phyloP scores from a whole-genome alignment of 352 stramenopile genomes.

The Globisporangium nodosum region DNA sequence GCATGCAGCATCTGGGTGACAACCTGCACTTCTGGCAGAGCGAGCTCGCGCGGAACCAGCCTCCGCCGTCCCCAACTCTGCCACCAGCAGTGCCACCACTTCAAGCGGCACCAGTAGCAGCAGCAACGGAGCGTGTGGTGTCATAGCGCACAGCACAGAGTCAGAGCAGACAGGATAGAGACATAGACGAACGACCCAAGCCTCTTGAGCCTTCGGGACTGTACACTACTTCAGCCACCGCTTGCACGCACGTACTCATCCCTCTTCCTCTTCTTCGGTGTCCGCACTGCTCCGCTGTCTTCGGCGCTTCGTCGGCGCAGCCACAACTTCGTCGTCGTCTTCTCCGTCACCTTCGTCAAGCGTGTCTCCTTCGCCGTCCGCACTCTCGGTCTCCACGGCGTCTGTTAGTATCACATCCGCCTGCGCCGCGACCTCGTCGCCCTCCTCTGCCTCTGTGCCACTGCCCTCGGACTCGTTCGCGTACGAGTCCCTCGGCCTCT shows the following conservation, averaged over 20 bases:
- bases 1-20: conserved; percentile 55
- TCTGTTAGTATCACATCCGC: conserved; percentile 8
- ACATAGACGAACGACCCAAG: conserved; percentile 1
- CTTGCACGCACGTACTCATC: background rate
- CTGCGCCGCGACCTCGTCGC: conserved; percentile 5
- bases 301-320: conserved; percentile 1
- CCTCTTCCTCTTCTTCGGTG: conserved; percentile 4
- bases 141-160: background rate
- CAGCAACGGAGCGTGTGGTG: conserved; percentile 7
- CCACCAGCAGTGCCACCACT: conserved; percentile 5
- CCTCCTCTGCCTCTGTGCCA: conserved; percentile 4
- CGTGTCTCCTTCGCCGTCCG: conserved; percentile 9
- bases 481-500: conserved; percentile 4
- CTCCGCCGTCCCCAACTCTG: conserved; percentile 2
- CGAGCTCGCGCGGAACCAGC: conserved; percentile 46
- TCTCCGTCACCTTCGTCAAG: conserved; percentile 6
- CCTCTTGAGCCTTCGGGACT: background rate
- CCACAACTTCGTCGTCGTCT: background rate
- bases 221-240: conserved; percentile 2
- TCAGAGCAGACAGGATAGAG: conserved; percentile 1
- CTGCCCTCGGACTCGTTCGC: conserved; percentile 15
- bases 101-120: conserved; percentile 2
- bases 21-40: conserved; percentile 69
- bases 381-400: conserved; percentile 13
- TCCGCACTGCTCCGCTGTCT: background rate